Evolutionary conservation across 2,329 filamentous ascomycete genomes (phyloP).

Genomic region (Myriosclerotinia duriaeana): DNA sequence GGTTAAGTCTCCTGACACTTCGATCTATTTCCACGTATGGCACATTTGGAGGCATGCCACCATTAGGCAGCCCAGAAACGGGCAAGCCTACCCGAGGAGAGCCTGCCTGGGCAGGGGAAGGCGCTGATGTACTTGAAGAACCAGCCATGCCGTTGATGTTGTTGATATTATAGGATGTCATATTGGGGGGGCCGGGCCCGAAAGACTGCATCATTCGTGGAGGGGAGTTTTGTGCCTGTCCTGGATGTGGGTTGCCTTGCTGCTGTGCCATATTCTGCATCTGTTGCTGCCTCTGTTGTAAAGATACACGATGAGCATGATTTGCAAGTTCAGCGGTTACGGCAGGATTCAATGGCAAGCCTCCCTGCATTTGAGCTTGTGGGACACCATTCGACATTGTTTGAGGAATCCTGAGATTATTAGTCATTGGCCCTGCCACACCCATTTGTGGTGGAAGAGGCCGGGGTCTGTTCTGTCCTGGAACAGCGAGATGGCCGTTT

Average conservation of each 20-base stretch:
- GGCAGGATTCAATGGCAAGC: conserved; percentile 55
- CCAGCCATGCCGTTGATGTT: conserved; percentile 51
- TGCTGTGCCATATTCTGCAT: conserved; percentile 35
- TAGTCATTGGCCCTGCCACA: conserved; percentile 41
- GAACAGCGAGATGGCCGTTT: conserved; percentile 31
- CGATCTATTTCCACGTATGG: conserved; percentile 19
- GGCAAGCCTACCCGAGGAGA: conserved; percentile 38
- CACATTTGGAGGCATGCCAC: conserved; percentile 9
- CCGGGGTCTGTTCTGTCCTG: conserved; percentile 37
- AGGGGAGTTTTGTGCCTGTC: conserved; percentile 43
- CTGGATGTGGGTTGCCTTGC: conserved; percentile 32
- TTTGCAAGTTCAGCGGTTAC: conserved; percentile 58
- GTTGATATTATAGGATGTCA: conserved; percentile 50
- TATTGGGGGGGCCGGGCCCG: conserved; percentile 44
- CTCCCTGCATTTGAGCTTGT: conserved; percentile 66
- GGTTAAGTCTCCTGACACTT: conserved; percentile 12
- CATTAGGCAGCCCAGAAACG: conserved; percentile 21
- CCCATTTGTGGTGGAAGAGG: conserved; percentile 38
- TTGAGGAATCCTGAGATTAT: conserved; percentile 41
- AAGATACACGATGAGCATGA: conserved; percentile 63
- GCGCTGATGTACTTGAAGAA: conserved; percentile 37
- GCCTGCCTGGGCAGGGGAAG: conserved; percentile 35
- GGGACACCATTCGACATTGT: conserved; percentile 58
- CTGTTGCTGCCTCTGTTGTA: conserved; percentile 34
- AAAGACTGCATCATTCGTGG: conserved; percentile 38